phyloP scores from a whole-genome alignment of 2,329 filamentous ascomycete species.

The Fusarium piperis region DNA sequence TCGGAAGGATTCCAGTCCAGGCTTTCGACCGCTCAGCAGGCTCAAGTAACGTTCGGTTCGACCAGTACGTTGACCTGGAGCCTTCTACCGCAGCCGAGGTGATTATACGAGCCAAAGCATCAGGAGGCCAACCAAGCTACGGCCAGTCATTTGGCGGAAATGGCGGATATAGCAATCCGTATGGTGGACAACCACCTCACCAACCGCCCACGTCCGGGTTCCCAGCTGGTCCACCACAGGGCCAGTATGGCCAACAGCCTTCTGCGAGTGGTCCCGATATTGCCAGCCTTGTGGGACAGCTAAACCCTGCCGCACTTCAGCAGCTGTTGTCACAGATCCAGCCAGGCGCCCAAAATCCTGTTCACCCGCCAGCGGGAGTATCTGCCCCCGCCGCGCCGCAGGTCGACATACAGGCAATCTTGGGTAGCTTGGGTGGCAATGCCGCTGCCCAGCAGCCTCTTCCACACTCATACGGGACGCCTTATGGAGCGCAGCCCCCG shows the following conservation, averaged over 20 bases:
- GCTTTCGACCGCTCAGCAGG: conserved; percentile 85
- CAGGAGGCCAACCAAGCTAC: conserved; percentile 42
- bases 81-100: conserved; percentile 83
- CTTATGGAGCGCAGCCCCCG: conserved; percentile 45
- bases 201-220: conserved; percentile 44
- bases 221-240: conserved; percentile 38
- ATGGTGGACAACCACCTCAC: conserved; percentile 44
- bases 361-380: conserved; percentile 24
- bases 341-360: conserved; percentile 28
- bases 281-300: conserved; percentile 70
- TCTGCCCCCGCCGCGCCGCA: conserved; percentile 43
- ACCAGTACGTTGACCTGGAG: conserved; percentile 87
- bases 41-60: conserved; percentile 80
- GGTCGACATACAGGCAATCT: conserved; percentile 58
- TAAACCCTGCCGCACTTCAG: conserved; percentile 77
- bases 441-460: conserved; percentile 34
- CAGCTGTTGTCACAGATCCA: conserved; percentile 71
- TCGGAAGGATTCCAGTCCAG: conserved; percentile 80
- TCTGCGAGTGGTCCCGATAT: conserved; percentile 60
- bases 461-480: conserved; percentile 39
- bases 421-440: conserved; percentile 51
- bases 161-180: conserved; percentile 45
- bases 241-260: conserved; percentile 48
- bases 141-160: conserved; percentile 43
- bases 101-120: conserved; percentile 74